Evolutionary conservation across 257 asterid species (phyloP), one percentile per base, ranked within the genome.

Genomic region (Handroanthus guayacan): DNA sequence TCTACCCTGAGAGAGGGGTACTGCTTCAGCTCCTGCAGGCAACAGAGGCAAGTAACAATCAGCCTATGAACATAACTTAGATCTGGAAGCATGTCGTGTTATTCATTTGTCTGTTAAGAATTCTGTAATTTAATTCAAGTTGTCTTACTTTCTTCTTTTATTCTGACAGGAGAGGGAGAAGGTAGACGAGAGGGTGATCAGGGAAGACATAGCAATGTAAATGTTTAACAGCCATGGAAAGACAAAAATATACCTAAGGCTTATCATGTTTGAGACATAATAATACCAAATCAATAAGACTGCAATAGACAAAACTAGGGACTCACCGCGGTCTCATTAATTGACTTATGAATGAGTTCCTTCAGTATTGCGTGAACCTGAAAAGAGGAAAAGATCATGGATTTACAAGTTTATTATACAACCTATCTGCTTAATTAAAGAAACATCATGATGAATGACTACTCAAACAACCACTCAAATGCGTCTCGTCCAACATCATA

Each of bases 1-100:
- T 88, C 96, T 71, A 86, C 96, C 79, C 92, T 75, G 31, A 91
- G 88, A 58, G 96, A 86, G 38, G 97, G 97, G 66, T 87, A 91
- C 81, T 88, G 97, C 84, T 86, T 89, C 84, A 89, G 86, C 86
- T 89, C 97, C 95, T 91, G 81, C 47, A 77, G 75, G 69, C 36
- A 74, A 56, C 6, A 61, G 17, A 34, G 74, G 48, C 5, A 13
- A 65, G 58, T 17, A 39, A 41, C 47, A 34, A 39, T 75, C 48
- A 41, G 36, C 56, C 45, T 67, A 18, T 44, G 43, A 58, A 68
- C 37, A 50, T 41, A 6, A 38, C 47, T 18, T 58, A 67, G 7
- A 34, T 20, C 37, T 43, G 38, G 11, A 47, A 69, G 31, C 74
- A n/a, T 71, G 71, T 54, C 44, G 10, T 12, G 64, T 13, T 38